These are phyloP conservation scores for Phytophthora brassicae DNA, from an alignment of 352 stramenopile species.

Conservation along the genomic window DNA sequence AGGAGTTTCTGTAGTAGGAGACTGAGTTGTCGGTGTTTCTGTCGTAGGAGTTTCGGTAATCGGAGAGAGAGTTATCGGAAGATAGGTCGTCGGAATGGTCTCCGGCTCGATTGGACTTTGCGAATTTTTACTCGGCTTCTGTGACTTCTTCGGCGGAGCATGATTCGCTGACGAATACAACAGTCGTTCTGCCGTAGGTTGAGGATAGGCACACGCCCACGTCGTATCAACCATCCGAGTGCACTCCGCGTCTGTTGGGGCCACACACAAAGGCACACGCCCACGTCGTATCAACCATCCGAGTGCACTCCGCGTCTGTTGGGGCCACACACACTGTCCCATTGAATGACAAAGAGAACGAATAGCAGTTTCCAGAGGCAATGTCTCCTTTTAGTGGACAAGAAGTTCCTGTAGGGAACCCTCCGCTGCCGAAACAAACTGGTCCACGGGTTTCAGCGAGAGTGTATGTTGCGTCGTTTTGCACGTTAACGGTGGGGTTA, in stretches of 20 bases:
- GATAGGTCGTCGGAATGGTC: neutral
- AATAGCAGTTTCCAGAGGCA: conserved; percentile 29
- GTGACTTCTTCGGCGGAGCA: neutral
- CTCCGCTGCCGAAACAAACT: conserved; percentile 36
- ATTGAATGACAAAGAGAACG: conserved; percentile 32
- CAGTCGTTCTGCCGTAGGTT: neutral
- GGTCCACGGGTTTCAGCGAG: conserved; percentile 25
- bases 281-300: conserved; percentile 17
- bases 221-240: conserved; percentile 10
- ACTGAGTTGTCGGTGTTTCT: no score
- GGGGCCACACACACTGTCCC: conserved; percentile 20
- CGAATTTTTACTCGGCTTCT: neutral
- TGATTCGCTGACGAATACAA: neutral
- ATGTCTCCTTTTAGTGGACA: conserved; percentile 41
- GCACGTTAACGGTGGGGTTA: neutral
- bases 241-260: conserved; percentile 29
- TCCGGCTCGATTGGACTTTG: no score
- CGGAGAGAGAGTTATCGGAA: neutral
- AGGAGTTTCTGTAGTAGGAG: no score
- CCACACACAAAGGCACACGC: conserved; percentile 29
- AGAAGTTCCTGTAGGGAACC: conserved; percentile 21
- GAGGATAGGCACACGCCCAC: conserved; percentile 21
- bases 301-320: conserved; percentile 29
- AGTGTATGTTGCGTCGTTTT: conserved; percentile 48
- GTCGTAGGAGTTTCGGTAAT: no score